Conservation (phyloP, 2,329 filamentous ascomycete genomes). For the Cryphonectria naterciae region DNA sequence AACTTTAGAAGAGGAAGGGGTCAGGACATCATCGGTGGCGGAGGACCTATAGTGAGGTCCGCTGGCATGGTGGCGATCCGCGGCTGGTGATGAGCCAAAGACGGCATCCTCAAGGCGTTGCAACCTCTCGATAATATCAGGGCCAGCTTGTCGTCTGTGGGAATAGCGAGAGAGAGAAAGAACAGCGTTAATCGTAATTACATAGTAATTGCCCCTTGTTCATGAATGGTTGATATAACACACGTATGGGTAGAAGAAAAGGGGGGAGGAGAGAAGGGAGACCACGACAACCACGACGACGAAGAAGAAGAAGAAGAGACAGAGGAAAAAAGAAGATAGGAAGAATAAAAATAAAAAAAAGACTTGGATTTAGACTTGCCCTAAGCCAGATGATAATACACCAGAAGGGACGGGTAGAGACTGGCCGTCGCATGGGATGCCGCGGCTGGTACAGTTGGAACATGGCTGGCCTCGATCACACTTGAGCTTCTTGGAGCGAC, state of each 20-base stretch:
- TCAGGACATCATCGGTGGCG: neutral
- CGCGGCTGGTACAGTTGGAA: constrained; percentile 36
- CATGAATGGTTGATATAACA: neutral
- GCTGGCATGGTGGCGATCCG: neutral
- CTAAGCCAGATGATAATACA: neutral
- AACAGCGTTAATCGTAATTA: neutral
- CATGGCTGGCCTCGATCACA: constrained; percentile 38
- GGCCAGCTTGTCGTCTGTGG: neutral
- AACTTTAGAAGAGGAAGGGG: neutral
- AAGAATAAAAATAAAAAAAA: neutral
- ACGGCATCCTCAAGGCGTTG: constrained; percentile 36
- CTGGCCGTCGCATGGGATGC: constrained; percentile 34
- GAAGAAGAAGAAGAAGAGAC: neutral
- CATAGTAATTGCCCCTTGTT: neutral
- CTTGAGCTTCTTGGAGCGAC: constrained; percentile 40
- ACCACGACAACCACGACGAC: neutral
- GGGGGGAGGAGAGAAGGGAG: neutral
- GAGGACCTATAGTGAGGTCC: neutral
- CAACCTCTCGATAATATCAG: constrained; percentile 35
- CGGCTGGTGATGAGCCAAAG: constrained; percentile 26
- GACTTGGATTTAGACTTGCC: neutral
- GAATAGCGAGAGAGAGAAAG: neutral
- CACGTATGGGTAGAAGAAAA: neutral
- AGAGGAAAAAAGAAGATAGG: too few relatives aligned
- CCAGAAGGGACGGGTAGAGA: constrained; percentile 5